A percentile compares a stretch with the other conserved stretches of the same genome.
These are phyloP conservation scores for Boletus sensibilis DNA, from an alignment of 768 basidiomycete species.

Conservation along the genomic window DNA sequence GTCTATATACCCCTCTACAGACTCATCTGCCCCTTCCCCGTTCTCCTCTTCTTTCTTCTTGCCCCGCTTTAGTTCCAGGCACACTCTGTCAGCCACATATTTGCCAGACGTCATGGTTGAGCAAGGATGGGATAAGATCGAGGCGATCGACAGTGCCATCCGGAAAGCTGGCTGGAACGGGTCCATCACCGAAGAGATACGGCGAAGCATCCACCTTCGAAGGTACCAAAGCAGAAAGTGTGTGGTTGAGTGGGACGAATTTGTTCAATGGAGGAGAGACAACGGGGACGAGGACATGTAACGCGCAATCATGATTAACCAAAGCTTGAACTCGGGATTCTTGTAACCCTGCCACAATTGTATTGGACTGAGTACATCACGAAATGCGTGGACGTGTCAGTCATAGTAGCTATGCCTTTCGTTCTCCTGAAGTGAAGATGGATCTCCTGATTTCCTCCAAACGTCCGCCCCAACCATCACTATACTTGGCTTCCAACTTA, in stretches of 20 bases:
- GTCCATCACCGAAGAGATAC: conserved; percentile 75
- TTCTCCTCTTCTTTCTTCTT: conserved; percentile 64
- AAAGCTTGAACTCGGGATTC: background rate
- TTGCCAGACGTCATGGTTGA: conserved; percentile 90
- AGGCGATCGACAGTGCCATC: conserved; percentile 89
- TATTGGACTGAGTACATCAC: conserved; percentile 5
- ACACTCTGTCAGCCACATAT: conserved; percentile 81
- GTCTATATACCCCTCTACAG: conserved; percentile 46
- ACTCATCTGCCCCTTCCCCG: conserved; percentile 64
- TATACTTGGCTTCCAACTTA: conserved; percentile 55
- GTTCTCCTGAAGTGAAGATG: conserved; percentile 29
- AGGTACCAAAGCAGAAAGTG: conserved; percentile 79
- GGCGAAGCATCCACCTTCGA: conserved; percentile 71
- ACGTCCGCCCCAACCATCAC: conserved; percentile 43
- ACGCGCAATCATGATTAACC: background rate
- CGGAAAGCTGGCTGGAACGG: conserved; percentile 91
- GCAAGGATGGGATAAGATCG: conserved; percentile 91
- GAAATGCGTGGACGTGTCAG: background rate
- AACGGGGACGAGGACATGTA: conserved; percentile 41
- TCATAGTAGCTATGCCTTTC: background rate
- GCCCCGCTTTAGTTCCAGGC: conserved; percentile 52
- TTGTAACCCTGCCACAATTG: conserved; percentile 11
- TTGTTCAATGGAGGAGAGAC: conserved; percentile 65
- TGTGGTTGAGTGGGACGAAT: conserved; percentile 73
- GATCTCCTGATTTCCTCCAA: conserved; percentile 43